A percentile compares a stretch with the other conserved stretches of the same genome.
Conservation (phyloP, 257 asterid species). For the Gentiana dahurica region DNA sequence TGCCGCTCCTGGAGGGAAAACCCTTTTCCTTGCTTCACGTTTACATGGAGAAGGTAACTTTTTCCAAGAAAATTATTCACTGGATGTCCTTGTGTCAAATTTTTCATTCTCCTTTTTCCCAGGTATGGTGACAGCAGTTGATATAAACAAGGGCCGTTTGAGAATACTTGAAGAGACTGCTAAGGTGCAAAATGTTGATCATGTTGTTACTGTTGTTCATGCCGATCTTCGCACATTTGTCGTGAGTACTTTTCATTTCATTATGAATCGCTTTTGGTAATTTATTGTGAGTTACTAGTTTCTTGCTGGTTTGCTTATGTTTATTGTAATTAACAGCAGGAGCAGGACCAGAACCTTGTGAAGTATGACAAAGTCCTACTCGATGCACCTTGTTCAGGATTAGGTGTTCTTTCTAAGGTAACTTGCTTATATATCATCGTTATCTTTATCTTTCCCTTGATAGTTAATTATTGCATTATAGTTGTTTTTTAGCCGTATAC, state of each 20-base stretch:
- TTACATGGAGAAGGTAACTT: constrained; percentile 62
- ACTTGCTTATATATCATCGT: background rate
- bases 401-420: constrained; percentile 95
- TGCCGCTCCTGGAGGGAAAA: constrained; percentile 99
- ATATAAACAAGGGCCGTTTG: constrained; percentile 73
- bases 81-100: too few species aligned
- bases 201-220: constrained; percentile 51
- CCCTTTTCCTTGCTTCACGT: constrained; percentile 85
- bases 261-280: background rate
- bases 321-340: constrained; percentile 2
- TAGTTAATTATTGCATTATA: too few species aligned
- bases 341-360: constrained; percentile 33
- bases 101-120: constrained; percentile 10
- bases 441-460: constrained; percentile 1
- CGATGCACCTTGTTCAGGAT: constrained; percentile 95
- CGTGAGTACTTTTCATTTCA: constrained; percentile 28
- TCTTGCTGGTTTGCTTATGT: background rate
- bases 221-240: constrained; percentile 61
- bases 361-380: constrained; percentile 81
- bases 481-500: too few species aligned
- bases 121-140: constrained; percentile 78
- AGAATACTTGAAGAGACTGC: constrained; percentile 92
- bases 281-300: background rate
- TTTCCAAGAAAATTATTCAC: too few species aligned
- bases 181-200: constrained; percentile 43